Base-by-base conservation (phyloP, 169 alveolate genomes). In the Plasmodium malariae region DNA sequence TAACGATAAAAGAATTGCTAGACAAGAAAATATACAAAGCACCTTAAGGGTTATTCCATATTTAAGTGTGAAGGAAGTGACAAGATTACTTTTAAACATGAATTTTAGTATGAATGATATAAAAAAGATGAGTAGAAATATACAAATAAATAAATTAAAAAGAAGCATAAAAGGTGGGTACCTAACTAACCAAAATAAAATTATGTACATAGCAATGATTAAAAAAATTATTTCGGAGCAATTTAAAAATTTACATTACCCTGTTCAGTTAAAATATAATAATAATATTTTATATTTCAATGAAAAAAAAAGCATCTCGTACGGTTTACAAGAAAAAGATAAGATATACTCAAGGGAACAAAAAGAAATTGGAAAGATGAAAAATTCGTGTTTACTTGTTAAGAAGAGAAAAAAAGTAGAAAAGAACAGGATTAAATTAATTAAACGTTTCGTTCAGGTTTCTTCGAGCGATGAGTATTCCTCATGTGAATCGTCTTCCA, bases 181-280 rank as follows among this genome's bases (percentile, higher is more conserved):
- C 24, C 26, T 83, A 51, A 83, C 34, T 2, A 36, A 26, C 0
- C 62, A 67, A 49, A 83, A 83, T 9, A 83, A 67, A 24, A 32
- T 67, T n/a, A 68, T 83, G 14, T 54, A 83, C 24, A 83, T 70
- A 2, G 21, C 70, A 19, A 83, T 83, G 85, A 70, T 83, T 19
- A 83, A 83, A 54, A 83, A 83, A 49, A 45, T 83, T 12, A 83
- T 83, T 9, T 30, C 6, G 17, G 91, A 83, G 19, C 91, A 83
- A 7, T 83, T 65, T 45, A 65, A 54, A 34, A 36, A 83, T 67
- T 40, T 83, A 30, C 54, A 83, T 51, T 45, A 21, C 1, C 91
- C 91, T 4, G 63, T 83, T 1, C 45, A 54, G 19, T 83, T 83
- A 70, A 83, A 83, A 57, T 51, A 65, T 40, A 65, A 19, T 40